phyloP scores from a whole-genome alignment of 1,284 basidiomycete species.

The Austroboletus rostrupii region DNA sequence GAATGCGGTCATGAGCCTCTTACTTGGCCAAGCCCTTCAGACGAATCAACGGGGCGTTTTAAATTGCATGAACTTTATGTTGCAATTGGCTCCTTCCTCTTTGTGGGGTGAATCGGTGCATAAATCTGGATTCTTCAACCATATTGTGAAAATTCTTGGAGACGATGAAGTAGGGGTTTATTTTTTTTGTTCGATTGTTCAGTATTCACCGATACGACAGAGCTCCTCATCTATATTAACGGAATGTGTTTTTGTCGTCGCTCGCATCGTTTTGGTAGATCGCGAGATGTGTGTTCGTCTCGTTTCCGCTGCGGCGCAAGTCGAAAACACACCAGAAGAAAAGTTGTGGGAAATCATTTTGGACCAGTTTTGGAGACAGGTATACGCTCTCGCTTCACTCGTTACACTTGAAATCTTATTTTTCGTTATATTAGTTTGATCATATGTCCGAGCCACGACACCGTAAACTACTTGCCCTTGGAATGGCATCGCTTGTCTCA shows the following conservation, averaged over 20 bases:
- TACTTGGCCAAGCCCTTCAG: conserved; percentile 45
- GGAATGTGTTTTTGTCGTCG: conserved; percentile 64
- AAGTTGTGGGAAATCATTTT: conserved; percentile 62
- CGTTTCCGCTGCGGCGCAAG: conserved; percentile 54
- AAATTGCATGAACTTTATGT: conserved; percentile 48
- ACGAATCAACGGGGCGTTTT: conserved; percentile 60
- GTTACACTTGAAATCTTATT: neutral
- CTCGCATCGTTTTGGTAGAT: conserved; percentile 65
- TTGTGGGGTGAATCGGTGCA: conserved; percentile 72
- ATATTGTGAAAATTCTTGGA: conserved; percentile 52
- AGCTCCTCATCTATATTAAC: conserved; percentile 51
- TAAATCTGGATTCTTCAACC: conserved; percentile 62
- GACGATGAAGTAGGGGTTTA: conserved; percentile 55
- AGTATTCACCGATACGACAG: conserved; percentile 33
- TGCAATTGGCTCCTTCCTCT: conserved; percentile 57
- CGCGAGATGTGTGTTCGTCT: conserved; percentile 62
- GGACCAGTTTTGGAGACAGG: conserved; percentile 79
- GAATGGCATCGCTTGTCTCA: conserved; percentile 66
- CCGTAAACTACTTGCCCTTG: conserved; percentile 72
- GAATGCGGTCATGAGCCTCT: conserved; percentile 45
- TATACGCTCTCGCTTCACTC: conserved; percentile 28
- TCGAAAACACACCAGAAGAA: conserved; percentile 45
- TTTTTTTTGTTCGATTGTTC: conserved; percentile 4
- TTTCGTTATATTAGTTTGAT: conserved; percentile 59
- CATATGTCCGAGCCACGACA: conserved; percentile 77